Conservation (phyloP, 352 stramenopile species). For the Phytophthora pseudosyringae region DNA sequence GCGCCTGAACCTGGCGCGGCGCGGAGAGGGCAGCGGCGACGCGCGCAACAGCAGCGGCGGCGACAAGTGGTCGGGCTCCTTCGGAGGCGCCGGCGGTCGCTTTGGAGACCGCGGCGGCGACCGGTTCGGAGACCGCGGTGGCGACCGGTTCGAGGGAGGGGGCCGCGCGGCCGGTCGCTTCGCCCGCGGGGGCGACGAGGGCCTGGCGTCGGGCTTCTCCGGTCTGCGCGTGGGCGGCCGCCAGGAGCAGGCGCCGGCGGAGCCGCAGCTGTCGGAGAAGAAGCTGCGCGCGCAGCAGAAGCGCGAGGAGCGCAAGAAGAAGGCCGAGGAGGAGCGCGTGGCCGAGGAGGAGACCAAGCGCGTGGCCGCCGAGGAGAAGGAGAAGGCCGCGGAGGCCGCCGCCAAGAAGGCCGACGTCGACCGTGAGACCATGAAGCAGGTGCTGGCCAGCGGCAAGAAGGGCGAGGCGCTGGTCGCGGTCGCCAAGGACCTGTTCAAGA, state of each 20-base stretch:
- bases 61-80: constrained; percentile 67
- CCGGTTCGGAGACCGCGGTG: constrained; percentile 38
- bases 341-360: constrained; percentile 72
- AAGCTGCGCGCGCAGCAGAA: constrained; percentile 65
- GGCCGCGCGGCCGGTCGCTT: constrained; percentile 42
- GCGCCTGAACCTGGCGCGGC: constrained; percentile 77
- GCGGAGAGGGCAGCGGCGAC: constrained; percentile 38
- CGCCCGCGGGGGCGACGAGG: constrained; percentile 40
- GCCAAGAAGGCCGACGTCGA: constrained; percentile 60
- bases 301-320: constrained; percentile 84
- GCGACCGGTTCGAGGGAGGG: constrained; percentile 40
- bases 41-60: constrained; percentile 41
- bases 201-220: constrained; percentile 45
- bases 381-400: constrained; percentile 53
- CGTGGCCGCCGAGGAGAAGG: constrained; percentile 63
- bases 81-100: constrained; percentile 36
- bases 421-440: constrained; percentile 60
- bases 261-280: constrained; percentile 48
- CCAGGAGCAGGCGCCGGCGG: constrained; percentile 28
- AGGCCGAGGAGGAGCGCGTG: constrained; percentile 75
- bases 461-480: constrained; percentile 61
- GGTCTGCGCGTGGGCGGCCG: constrained; percentile 51
- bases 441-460: constrained; percentile 70
- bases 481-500: constrained; percentile 63
- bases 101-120: constrained; percentile 23